Base-by-base conservation (phyloP, 768 basidiomycete species). In the Kwoniella sp. region DNA sequence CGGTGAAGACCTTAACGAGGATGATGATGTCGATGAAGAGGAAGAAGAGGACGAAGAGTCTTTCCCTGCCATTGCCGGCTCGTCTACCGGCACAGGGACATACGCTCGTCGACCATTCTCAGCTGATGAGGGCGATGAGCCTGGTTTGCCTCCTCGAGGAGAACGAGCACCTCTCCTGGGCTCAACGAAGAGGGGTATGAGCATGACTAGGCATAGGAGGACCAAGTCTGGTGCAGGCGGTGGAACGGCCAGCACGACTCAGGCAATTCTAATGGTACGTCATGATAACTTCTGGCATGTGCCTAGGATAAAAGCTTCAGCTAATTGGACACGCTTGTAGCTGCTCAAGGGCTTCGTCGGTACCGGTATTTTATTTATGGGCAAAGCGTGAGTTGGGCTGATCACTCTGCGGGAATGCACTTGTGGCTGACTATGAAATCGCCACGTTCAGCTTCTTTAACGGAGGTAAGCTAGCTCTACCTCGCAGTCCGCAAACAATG, bases 301-400 rank as follows among this genome's bases (percentile, higher is more conserved):
- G 3, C 40, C 8, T 22, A 12, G 10, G 12, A 46, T 57, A 53
- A 13, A 40, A 52, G 12, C 13, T 19, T 3, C 15, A 12, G 40
- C 63, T 68, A 47, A 55, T 30, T 30, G 33, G n/a, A 29, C 19
- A 44, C 17, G n/a, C 5, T 64, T 40, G 12, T 69, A 94, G 91
- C 81, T 98, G 58, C 82, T 96, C 63, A 97, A 97, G 81, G 87
- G 90, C 0, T 98, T 98, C 72, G 87, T 98, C 51, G 95, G 95
- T 22, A 97, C 95, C 15, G 95, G 95, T 17, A 89, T 99, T 10
- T 79, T 99, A 36, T 98, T 99, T 82, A 85, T 99, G 26, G 96
- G 92, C 55, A 95, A 91, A 82, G 96, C 88, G 89, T 92, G 79
- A 73, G 90, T 54, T 19, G 17, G 19, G 15, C 46, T 17, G 7